Conservation (phyloP, 129 eudicot species). For the Artemisia annua region DNA sequence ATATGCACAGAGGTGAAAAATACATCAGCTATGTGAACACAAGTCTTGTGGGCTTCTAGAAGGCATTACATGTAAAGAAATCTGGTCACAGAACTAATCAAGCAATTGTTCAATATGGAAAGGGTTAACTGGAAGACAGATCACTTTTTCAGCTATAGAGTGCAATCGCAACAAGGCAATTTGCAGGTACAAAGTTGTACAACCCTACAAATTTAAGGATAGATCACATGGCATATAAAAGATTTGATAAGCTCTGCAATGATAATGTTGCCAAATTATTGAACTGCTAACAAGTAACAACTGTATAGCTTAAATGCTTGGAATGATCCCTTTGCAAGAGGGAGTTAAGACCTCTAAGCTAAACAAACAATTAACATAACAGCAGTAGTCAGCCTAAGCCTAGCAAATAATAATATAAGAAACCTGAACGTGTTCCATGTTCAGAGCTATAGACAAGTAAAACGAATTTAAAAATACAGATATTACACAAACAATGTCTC, state of each 20-base stretch:
- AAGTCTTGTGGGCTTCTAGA: background rate
- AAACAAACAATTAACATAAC: background rate
- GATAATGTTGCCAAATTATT: background rate
- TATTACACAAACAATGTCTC: conserved; percentile 16
- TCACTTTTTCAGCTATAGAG: background rate
- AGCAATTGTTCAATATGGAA: background rate
- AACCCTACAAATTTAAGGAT: background rate
- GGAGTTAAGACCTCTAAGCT: background rate
- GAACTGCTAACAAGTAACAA: background rate
- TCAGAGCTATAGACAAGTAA: too few species aligned
- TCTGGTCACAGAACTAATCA: background rate
- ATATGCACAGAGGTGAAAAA: background rate
- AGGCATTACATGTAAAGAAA: background rate
- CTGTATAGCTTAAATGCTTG: background rate
- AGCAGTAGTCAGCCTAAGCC: background rate
- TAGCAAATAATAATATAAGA: background rate
- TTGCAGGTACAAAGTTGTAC: background rate
- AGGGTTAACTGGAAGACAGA: background rate
- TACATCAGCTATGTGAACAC: background rate
- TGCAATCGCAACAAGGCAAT: background rate
- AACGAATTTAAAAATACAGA: background rate
- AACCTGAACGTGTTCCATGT: too few species aligned
- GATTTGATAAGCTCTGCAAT: background rate
- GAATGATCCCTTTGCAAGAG: conserved; percentile 2
- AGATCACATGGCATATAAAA: background rate